Evolutionary conservation across 768 basidiomycete genomes (phyloP).

Genomic region (Lyophyllum atratum): DNA sequence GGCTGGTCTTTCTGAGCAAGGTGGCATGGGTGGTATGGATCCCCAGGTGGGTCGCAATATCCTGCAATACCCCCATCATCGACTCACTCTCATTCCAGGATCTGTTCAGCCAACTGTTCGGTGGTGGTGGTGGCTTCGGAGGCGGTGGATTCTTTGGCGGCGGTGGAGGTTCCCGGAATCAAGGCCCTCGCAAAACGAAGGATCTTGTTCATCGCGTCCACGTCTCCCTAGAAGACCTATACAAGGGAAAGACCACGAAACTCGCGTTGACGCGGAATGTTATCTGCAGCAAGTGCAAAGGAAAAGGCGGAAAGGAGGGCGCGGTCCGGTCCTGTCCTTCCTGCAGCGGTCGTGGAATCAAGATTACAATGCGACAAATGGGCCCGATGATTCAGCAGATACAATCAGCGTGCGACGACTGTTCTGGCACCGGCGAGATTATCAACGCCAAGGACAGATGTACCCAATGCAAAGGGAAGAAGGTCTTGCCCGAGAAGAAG

Average conservation of each 20-base stretch:
- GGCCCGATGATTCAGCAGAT: conserved; percentile 99
- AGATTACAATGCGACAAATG: conserved; percentile 92
- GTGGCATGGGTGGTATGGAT: conserved; percentile 95
- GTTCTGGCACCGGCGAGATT: conserved; percentile 90
- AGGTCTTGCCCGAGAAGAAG: conserved; percentile 92
- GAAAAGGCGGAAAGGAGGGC: conserved; percentile 97
- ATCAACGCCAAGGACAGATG: conserved; percentile 95
- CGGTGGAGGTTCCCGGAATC: conserved; percentile 60
- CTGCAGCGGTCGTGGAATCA: conserved; percentile 91
- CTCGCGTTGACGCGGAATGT: conserved; percentile 95
- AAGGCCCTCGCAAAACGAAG: conserved; percentile 90
- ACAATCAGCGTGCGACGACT: conserved; percentile 93
- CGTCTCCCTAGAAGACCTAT: conserved; percentile 97
- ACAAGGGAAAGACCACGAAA: conserved; percentile 98
- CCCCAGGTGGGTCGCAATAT: conserved; percentile 66
- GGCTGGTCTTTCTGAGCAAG: conserved; percentile 83
- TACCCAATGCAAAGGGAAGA: conserved; percentile 92
- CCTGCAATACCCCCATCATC: not conserved
- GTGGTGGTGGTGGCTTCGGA: conserved; percentile 64
- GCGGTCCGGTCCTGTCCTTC: conserved; percentile 77
- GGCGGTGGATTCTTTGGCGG: conserved; percentile 81
- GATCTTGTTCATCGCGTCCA: conserved; percentile 97
- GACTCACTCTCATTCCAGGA: conserved; percentile 50
- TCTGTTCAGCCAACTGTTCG: conserved; percentile 95
- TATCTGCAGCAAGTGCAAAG: conserved; percentile 91